These are phyloP conservation scores for Mortierella sp. DNA, from an alignment of 371 early-diverging fungal genomes.

Conservation along the genomic window DNA sequence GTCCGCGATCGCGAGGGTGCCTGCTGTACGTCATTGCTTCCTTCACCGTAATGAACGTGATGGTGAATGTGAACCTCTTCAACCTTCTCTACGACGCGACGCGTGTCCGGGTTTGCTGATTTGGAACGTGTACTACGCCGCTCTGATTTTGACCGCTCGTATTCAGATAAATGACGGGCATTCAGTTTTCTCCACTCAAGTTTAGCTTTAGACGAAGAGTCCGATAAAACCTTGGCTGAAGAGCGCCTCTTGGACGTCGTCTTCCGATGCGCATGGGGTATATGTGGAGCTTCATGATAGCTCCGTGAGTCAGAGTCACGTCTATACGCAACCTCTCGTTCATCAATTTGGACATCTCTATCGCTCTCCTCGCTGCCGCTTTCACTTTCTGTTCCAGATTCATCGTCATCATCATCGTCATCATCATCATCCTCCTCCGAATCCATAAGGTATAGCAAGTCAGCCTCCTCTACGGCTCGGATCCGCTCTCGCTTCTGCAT, in stretches of 20 bases:
- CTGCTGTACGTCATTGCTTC: neutral
- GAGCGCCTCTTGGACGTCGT: neutral
- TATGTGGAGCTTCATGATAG: neutral
- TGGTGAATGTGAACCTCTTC: conserved; percentile 51
- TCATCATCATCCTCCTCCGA: conserved; percentile 25
- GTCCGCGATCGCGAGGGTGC: neutral
- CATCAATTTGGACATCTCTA: too few relatives aligned
- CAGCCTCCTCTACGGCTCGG: conserved; percentile 22
- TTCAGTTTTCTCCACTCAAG: neutral
- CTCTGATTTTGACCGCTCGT: conserved; percentile 4
- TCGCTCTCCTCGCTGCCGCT: conserved; percentile 2
- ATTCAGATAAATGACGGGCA: neutral
- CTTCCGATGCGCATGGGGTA: neutral
- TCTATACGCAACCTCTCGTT: neutral
- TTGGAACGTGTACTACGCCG: conserved; percentile 5
- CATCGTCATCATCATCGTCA: conserved; percentile 14
- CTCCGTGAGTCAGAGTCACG: neutral
- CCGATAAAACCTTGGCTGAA: neutral
- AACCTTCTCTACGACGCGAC: conserved; percentile 19
- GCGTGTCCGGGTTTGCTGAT: conserved; percentile 6
- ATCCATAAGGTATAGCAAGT: conserved; percentile 19
- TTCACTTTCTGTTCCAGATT: conserved; percentile 6
- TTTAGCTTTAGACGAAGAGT: conserved; percentile 13
- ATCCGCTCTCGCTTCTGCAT: conserved; percentile 13
- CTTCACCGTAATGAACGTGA: conserved; percentile 38